These are phyloP conservation scores for Taiwanofungus camphoratus DNA, from an alignment of 1,284 basidiomycete species.

Conservation along the genomic window DNA sequence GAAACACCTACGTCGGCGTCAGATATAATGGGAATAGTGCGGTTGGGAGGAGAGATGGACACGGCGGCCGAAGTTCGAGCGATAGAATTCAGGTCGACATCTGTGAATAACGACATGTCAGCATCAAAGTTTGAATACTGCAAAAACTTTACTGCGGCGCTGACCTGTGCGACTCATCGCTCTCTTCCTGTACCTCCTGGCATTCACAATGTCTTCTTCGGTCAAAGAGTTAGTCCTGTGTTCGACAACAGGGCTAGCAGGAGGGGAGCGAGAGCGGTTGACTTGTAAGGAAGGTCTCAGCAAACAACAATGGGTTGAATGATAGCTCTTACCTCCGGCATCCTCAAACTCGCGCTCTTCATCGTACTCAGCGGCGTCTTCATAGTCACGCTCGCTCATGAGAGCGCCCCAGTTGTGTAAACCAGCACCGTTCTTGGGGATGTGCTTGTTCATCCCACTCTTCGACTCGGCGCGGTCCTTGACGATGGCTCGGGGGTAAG, in stretches of 20 bases:
- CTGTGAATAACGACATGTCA: slow-evolving; percentile 24
- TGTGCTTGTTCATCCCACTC: slow-evolving; percentile 62
- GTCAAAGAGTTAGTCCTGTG: slow-evolving; percentile 38
- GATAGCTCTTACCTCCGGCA: slow-evolving; percentile 14
- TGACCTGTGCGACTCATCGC: slow-evolving; percentile 53
- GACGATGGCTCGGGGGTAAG: slow-evolving; percentile 66
- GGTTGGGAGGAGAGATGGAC: slow-evolving; percentile 60
- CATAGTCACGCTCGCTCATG: slow-evolving; percentile 55
- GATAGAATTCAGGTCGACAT: slow-evolving; percentile 69
- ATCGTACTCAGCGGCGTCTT: slow-evolving; percentile 47
- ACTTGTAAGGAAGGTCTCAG: not conserved
- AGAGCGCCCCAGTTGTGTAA: slow-evolving; percentile 80
- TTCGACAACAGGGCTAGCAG: slow-evolving; percentile 3
- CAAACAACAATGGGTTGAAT: not conserved
- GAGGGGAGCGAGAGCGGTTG: not conserved
- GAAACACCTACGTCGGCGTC: slow-evolving; percentile 34
- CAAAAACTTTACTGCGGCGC: not conserved
- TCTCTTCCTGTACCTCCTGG: slow-evolving; percentile 60
- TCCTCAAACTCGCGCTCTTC: slow-evolving; percentile 40
- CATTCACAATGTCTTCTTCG: slow-evolving; percentile 62
- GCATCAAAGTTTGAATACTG: slow-evolving; percentile 2
- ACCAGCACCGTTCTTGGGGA: slow-evolving; percentile 77
- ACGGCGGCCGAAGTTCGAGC: slow-evolving; percentile 77
- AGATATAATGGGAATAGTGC: slow-evolving; percentile 28
- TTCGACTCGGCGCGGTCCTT: slow-evolving; percentile 77